Conservation (phyloP, 1,284 basidiomycete species). For the Phylloporus sp. region DNA sequence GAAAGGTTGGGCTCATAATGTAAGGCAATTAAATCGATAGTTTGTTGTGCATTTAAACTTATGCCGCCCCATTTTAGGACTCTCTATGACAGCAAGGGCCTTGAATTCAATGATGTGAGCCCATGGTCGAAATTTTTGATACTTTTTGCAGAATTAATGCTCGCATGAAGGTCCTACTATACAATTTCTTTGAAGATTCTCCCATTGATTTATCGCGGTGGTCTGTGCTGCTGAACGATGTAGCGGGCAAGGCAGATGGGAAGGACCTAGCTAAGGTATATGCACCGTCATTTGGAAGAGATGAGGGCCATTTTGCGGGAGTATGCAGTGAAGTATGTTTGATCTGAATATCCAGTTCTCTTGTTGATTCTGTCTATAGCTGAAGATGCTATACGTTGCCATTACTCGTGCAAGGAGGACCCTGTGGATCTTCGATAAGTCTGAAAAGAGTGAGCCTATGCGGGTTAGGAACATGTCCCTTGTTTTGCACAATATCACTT, state of each 20-base stretch:
- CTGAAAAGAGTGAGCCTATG: slow-evolving; percentile 64
- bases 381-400: slow-evolving; percentile 76
- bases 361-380: slow-evolving; percentile 43
- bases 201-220: slow-evolving; percentile 58
- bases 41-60: not conserved
- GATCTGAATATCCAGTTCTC: not conserved
- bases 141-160: slow-evolving; percentile 5
- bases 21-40: slow-evolving; percentile 38
- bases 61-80: slow-evolving; percentile 53
- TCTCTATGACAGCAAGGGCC: slow-evolving; percentile 76
- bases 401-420: slow-evolving; percentile 74
- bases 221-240: slow-evolving; percentile 63
- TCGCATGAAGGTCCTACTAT: slow-evolving; percentile 65
- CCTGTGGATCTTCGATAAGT: slow-evolving; percentile 72
- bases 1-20: slow-evolving; percentile 66
- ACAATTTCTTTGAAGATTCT: slow-evolving; percentile 77
- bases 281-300: slow-evolving; percentile 56
- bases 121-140: not conserved
- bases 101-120: slow-evolving; percentile 75
- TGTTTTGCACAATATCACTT: not conserved
- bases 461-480: slow-evolving; percentile 48
- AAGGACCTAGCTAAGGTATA: slow-evolving; percentile 25
- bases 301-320: slow-evolving; percentile 60
- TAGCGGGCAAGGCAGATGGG: slow-evolving; percentile 34
- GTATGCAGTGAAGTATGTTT: slow-evolving; percentile 64